phyloP scores from a whole-genome alignment of 1,139 yeast species.

The Diutina siamensis region DNA sequence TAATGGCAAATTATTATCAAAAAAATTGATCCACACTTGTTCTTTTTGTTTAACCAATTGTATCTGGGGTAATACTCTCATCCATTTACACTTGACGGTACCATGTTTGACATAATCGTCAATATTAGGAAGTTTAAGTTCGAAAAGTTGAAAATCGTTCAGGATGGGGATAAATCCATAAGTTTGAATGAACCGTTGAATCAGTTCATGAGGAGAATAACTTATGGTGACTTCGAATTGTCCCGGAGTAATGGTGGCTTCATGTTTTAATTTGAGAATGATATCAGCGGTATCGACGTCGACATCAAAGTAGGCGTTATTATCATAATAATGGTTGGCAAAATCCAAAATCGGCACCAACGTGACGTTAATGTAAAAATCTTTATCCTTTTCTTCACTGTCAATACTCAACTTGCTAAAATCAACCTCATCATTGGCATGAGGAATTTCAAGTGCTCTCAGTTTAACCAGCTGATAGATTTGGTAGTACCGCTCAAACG shows the following conservation, averaged over 20 bases:
- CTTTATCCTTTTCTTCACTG: slow-evolving; percentile 10
- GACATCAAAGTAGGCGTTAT: slow-evolving; percentile 51
- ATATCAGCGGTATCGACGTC: slow-evolving; percentile 38
- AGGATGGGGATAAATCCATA: slow-evolving; percentile 43
- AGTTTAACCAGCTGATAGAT: slow-evolving; percentile 42
- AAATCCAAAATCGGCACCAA: slow-evolving; percentile 59
- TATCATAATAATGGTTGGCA: slow-evolving; percentile 41
- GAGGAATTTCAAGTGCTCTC: slow-evolving; percentile 53
- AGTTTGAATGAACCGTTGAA: slow-evolving; percentile 33
- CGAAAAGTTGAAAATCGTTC: slow-evolving; percentile 6
- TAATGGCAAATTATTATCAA: slow-evolving; percentile 11
- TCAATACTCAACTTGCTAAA: slow-evolving; percentile 9
- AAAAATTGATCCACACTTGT: slow-evolving; percentile 9
- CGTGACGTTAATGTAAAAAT: slow-evolving; percentile 39
- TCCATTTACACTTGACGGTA: slow-evolving; percentile 12
- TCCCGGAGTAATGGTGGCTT: neutral
- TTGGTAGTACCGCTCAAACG: slow-evolving; percentile 24
- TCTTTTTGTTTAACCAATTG: slow-evolving; percentile 7
- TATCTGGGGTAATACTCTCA: slow-evolving; percentile 12
- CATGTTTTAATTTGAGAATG: slow-evolving; percentile 19
- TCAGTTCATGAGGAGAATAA: slow-evolving; percentile 36
- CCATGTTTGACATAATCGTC: slow-evolving; percentile 3
- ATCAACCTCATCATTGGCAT: slow-evolving; percentile 13
- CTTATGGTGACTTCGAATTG: slow-evolving; percentile 33
- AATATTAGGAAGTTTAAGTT: slow-evolving; percentile 7